Evolutionary conservation across 306 rosid genomes (phyloP).

Genomic region (Hylodesmum podocarpum): DNA sequence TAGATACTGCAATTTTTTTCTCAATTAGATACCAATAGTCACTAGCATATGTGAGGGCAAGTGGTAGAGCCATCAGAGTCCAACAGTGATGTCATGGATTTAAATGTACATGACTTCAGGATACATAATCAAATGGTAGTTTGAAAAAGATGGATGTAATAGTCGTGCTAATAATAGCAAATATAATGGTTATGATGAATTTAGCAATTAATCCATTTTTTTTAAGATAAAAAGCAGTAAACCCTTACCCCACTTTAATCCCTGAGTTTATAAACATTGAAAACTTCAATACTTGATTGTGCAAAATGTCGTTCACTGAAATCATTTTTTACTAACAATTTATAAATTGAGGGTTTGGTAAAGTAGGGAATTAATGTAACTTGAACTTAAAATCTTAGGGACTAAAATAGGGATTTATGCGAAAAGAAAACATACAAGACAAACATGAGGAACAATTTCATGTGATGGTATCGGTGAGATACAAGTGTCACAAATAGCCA

Average conservation of each 20-base stretch:
- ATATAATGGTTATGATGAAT: not conserved
- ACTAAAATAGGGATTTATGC: not conserved
- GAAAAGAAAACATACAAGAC: not conserved
- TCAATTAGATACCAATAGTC: not conserved
- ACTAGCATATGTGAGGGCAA: not conserved
- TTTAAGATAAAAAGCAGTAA: not conserved
- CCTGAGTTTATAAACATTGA: not conserved
- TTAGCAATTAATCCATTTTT: not conserved
- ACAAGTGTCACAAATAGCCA: constrained; percentile 2
- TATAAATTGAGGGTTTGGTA: not conserved
- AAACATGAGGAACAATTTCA: constrained; percentile 1
- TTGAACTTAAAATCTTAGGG: not conserved
- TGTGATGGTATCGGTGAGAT: not conserved
- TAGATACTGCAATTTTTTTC: not conserved
- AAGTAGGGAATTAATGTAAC: not conserved
- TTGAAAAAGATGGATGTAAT: not conserved
- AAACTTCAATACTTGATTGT: not conserved
- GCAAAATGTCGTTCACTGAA: not conserved
- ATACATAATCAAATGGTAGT: not conserved
- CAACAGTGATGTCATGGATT: not conserved
- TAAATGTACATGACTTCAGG: not conserved
- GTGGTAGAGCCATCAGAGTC: not conserved
- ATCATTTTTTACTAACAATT: not conserved
- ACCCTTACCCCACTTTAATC: not conserved
- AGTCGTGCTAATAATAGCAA: not conserved